Evolutionary conservation across 768 basidiomycete species (phyloP).

Genomic region (Tylopilus rubrobrunneus): DNA sequence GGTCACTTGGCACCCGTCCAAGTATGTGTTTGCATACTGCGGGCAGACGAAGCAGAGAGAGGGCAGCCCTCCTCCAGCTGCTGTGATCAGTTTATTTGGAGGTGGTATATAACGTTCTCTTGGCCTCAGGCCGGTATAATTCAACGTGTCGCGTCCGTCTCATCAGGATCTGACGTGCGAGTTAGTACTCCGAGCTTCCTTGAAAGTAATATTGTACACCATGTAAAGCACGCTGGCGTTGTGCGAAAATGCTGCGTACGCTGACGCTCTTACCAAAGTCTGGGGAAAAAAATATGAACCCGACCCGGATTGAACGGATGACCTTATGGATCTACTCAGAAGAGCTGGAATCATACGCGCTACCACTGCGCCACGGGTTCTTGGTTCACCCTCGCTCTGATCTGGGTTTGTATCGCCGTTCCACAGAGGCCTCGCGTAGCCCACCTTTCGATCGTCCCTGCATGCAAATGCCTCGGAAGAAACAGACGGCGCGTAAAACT

Average conservation of each 20-base stretch:
- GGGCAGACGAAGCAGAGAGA: conserved; percentile 69
- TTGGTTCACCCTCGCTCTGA: accelerated
- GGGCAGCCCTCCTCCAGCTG: conserved; percentile 59
- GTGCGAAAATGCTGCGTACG: no score
- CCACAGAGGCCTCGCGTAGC: no score
- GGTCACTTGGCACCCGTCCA: conserved; percentile 80
- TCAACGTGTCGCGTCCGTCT: no score
- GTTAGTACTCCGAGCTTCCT: no score
- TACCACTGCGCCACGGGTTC: conserved; percentile 39
- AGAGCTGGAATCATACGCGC: conserved; percentile 38
- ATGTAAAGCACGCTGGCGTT: no score
- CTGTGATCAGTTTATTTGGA: conserved; percentile 74
- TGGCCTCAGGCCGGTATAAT: no score
- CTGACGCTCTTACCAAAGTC: no score
- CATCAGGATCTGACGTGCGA: no score
- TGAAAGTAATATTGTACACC: no score
- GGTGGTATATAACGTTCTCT: conserved; percentile 30
- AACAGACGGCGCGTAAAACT: conserved; percentile 20
- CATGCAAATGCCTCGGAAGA: background rate
- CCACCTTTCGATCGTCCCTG: no score
- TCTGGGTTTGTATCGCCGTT: background rate
- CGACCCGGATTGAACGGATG: conserved; percentile 46
- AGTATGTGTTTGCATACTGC: conserved; percentile 77
- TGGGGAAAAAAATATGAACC: conserved; percentile 34
- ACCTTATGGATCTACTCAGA: conserved; percentile 36